Percentiles rank a stretch among this genome's conserved stretches.
Conservation (phyloP, 2,329 filamentous ascomycete genomes). For the Cladosporium sp. region DNA sequence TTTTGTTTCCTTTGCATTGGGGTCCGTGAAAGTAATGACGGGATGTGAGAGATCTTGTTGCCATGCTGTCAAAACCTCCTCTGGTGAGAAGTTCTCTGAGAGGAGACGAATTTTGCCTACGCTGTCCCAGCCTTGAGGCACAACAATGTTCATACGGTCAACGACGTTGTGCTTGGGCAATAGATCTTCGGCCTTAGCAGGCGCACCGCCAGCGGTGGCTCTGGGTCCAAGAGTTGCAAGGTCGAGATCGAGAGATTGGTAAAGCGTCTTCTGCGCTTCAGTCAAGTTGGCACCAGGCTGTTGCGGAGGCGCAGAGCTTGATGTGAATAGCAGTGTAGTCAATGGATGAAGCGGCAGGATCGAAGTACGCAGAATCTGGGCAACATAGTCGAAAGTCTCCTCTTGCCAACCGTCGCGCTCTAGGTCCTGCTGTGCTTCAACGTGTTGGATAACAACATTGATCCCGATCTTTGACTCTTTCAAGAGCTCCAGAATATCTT, state of each 20-base stretch:
- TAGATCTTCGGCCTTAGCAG: slow-evolving; percentile 56
- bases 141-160: slow-evolving; percentile 66
- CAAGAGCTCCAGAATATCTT: slow-evolving; percentile 75
- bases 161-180: slow-evolving; percentile 61
- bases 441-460: slow-evolving; percentile 94
- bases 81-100: slow-evolving; percentile 87
- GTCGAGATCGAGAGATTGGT: slow-evolving; percentile 66
- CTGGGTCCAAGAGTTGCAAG: slow-evolving; percentile 22
- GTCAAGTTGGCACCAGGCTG: slow-evolving; percentile 27
- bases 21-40: slow-evolving; percentile 40
- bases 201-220: slow-evolving; percentile 34
- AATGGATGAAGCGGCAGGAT: slow-evolving; percentile 60
- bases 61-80: slow-evolving; percentile 81
- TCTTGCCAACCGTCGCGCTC: slow-evolving; percentile 95
- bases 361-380: slow-evolving; percentile 88
- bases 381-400: slow-evolving; percentile 91
- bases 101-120: slow-evolving; percentile 96
- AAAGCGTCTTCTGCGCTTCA: slow-evolving; percentile 68
- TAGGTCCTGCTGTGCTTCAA: slow-evolving; percentile 83
- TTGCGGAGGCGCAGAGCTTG: slow-evolving; percentile 31
- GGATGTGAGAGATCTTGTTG: slow-evolving; percentile 24
- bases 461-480: slow-evolving; percentile 87
- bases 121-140: slow-evolving; percentile 97
- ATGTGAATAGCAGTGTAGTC: slow-evolving; percentile 55
- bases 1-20: slow-evolving; percentile 38